A percentile compares a stretch with the other conserved stretches of the same genome.
These are phyloP conservation scores for Penicillium pulvis DNA, from an alignment of 495 filamentous ascomycete species.

Conservation along the genomic window DNA sequence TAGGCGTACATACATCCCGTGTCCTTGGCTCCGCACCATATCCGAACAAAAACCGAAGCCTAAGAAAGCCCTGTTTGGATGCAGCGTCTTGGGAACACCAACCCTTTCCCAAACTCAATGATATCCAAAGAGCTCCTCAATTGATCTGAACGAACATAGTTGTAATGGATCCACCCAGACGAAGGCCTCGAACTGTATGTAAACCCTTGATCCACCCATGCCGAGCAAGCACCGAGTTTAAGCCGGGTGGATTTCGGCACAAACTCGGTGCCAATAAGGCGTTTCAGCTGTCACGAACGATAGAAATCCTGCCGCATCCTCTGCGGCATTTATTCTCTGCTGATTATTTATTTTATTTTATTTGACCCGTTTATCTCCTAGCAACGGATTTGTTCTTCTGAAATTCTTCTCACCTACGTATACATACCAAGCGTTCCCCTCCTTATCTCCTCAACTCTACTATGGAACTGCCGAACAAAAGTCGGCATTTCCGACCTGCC, in stretches of 20 bases:
- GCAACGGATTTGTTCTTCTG: neutral
- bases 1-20: neutral
- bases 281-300: neutral
- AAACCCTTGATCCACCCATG: neutral
- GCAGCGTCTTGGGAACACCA: neutral
- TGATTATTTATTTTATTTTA: neutral
- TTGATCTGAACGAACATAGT: too few species aligned
- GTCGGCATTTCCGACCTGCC: neutral
- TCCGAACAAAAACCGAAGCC: neutral
- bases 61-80: neutral
- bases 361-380: neutral
- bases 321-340: neutral
- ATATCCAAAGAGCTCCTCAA: neutral
- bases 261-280: constrained; percentile 5
- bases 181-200: too few species aligned
- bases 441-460: neutral
- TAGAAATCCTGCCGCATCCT: neutral
- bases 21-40: neutral
- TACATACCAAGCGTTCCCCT: neutral
- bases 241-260: constrained; percentile 13
- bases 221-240: constrained; percentile 13
- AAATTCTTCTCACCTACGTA: neutral
- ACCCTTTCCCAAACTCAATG: neutral
- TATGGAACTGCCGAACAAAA: neutral
- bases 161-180: too few species aligned